These are phyloP conservation scores for Juncus effusus DNA, from an alignment of 176 grass and related monocot genomes.

Conservation along the genomic window DNA sequence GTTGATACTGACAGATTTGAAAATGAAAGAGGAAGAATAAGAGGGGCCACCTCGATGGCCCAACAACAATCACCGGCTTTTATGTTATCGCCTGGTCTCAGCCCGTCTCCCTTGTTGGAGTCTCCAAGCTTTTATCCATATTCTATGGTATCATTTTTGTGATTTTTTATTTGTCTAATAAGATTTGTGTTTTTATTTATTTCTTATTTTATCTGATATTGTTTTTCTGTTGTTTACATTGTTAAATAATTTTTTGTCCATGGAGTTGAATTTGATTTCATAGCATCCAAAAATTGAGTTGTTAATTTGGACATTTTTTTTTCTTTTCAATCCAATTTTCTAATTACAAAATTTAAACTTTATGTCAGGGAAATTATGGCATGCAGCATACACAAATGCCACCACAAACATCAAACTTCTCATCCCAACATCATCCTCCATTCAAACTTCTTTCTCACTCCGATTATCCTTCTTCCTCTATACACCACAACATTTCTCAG, in stretches of 20 bases:
- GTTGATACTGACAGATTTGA: conserved; percentile 15
- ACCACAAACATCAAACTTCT: conserved; percentile 67
- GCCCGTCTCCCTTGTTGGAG: conserved; percentile 57
- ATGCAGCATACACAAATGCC: conserved; percentile 60
- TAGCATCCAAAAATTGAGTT: no score
- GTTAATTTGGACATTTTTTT: no score
- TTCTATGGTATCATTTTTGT: conserved; percentile 43
- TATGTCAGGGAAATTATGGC: conserved; percentile 61
- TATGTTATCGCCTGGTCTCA: conserved; percentile 64
- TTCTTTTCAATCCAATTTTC: neutral
- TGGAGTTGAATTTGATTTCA: no score
- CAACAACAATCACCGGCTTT: conserved; percentile 30
- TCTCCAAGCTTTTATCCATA: conserved; percentile 71
- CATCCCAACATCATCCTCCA: conserved; percentile 50
- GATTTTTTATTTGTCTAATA: neutral
- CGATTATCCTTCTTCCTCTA: conserved; percentile 52
- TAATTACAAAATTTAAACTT: conserved; percentile 2
- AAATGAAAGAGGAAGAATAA: conserved; percentile 6
- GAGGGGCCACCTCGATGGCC: neutral
- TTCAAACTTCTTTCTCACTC: conserved; percentile 53
- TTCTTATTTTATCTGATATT: neutral
- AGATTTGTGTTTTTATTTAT: neutral
- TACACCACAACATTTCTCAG: conserved; percentile 37
- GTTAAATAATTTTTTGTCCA: neutral
- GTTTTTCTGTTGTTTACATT: neutral